A percentile compares a stretch with the other conserved stretches of the same genome.
Evolutionary conservation across 495 filamentous ascomycete genomes (phyloP).

Genomic region (Bryoglossum gracile): DNA sequence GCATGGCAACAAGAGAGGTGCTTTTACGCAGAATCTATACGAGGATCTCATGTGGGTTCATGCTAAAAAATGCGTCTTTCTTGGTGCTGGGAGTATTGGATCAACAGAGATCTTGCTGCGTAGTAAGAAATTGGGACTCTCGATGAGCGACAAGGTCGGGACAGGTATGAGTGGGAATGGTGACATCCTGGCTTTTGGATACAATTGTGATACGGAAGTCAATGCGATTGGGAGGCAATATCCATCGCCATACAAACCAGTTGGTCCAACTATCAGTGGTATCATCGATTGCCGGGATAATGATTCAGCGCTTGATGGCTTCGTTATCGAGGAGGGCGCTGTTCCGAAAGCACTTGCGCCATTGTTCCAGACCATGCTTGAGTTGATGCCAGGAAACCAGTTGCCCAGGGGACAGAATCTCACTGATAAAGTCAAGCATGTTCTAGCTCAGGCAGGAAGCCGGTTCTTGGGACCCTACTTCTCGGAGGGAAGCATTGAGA

Average conservation of each 20-base stretch:
- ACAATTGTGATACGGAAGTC: slow-evolving; percentile 47
- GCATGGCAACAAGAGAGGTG: slow-evolving; percentile 51
- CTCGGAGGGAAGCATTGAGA: slow-evolving; percentile 45
- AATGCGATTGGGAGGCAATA: slow-evolving; percentile 48
- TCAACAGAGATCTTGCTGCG: slow-evolving; percentile 62
- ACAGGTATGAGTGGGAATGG: slow-evolving; percentile 63
- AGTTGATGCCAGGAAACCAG: slow-evolving; percentile 45
- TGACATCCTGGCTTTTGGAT: slow-evolving; percentile 58
- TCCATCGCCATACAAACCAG: slow-evolving; percentile 41
- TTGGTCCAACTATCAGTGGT: slow-evolving; percentile 59
- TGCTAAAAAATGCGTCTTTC: slow-evolving; percentile 51
- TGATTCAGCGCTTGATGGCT: slow-evolving; percentile 53
- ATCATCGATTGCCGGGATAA: slow-evolving; percentile 54
- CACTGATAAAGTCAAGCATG: slow-evolving; percentile 34
- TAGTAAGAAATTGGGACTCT: slow-evolving; percentile 51
- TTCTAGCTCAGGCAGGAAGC: slow-evolving; percentile 42
- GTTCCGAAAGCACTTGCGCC: slow-evolving; percentile 49
- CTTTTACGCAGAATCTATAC: slow-evolving; percentile 49
- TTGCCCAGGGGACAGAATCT: slow-evolving; percentile 33
- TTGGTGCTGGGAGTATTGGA: slow-evolving; percentile 53
- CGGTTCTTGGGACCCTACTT: slow-evolving; percentile 50
- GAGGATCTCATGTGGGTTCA: slow-evolving; percentile 64
- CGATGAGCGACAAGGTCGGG: slow-evolving; percentile 50
- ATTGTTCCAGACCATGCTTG: slow-evolving; percentile 51
- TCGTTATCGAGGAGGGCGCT: slow-evolving; percentile 58